phyloP scores from a whole-genome alignment of 2,329 filamentous ascomycete species.

The Colletotrichum agaves region DNA sequence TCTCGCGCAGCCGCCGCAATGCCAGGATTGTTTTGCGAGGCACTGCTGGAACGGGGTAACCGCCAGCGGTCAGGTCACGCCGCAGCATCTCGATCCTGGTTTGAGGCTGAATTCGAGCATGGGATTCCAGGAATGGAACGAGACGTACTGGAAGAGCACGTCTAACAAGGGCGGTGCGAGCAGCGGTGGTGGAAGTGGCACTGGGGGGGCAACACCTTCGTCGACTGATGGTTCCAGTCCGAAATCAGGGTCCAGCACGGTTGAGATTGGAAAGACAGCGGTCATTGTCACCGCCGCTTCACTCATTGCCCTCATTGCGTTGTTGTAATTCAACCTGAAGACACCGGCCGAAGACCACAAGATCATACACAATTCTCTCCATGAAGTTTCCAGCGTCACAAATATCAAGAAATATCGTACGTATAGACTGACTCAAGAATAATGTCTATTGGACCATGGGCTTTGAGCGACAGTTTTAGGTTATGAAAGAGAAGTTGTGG shows the following conservation, averaged over 20 bases:
- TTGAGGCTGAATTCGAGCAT: slow-evolving; percentile 40
- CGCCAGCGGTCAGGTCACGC: slow-evolving; percentile 27
- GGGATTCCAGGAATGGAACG: slow-evolving; percentile 42
- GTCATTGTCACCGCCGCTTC: slow-evolving; percentile 16
- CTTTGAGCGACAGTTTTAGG: not conserved
- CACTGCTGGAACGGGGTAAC: slow-evolving; percentile 43
- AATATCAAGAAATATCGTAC: no score
- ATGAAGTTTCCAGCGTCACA: no score
- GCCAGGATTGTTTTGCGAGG: slow-evolving; percentile 41
- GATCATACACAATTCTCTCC: no score
- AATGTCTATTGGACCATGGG: no score
- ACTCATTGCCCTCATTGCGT: slow-evolving; percentile 8
- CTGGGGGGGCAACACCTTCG: slow-evolving; percentile 1
- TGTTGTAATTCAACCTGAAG: not conserved
- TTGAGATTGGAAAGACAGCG: not conserved
- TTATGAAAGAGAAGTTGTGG: slow-evolving; percentile 3
- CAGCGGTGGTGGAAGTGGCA: not conserved
- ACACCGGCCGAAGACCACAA: no score
- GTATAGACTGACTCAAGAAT: no score
- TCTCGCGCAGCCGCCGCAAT: slow-evolving; percentile 40
- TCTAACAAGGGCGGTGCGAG: not conserved
- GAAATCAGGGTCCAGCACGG: not conserved
- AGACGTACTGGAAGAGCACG: slow-evolving; percentile 24
- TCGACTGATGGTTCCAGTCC: not conserved
- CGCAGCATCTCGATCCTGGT: slow-evolving; percentile 37